phyloP scores from a whole-genome alignment of 1,139 yeast species.

The Protomyces pachydermus region DNA sequence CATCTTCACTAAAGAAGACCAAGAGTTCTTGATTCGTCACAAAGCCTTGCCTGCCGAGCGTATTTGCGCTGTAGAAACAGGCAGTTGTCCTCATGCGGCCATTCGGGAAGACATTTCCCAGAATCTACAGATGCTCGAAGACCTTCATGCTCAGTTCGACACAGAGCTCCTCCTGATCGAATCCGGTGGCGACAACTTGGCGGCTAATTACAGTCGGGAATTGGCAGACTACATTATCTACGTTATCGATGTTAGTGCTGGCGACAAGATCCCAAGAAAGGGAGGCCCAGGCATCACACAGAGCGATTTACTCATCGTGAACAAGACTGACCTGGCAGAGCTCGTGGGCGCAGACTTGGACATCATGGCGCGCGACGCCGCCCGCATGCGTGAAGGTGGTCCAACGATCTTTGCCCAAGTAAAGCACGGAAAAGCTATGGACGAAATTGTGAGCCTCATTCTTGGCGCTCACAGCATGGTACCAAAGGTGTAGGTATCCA shows the following conservation, averaged over 20 bases:
- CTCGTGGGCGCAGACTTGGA: constrained; percentile 29
- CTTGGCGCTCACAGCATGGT: constrained; percentile 25
- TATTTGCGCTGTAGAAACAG: constrained; percentile 30
- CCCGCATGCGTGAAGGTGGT: constrained; percentile 29
- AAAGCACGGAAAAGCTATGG: constrained; percentile 28
- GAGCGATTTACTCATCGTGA: constrained; percentile 27
- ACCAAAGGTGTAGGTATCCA: not conserved
- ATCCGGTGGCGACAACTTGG: constrained; percentile 30
- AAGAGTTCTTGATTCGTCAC: constrained; percentile 29
- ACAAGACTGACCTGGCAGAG: constrained; percentile 28
- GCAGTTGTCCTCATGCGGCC: constrained; percentile 31
- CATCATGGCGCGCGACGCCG: constrained; percentile 29
- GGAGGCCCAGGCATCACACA: constrained; percentile 31
- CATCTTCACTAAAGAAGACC: constrained; percentile 29
- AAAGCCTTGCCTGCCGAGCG: constrained; percentile 28
- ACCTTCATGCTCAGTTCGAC: constrained; percentile 27
- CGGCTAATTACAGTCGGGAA: constrained; percentile 30
- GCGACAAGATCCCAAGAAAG: constrained; percentile 30
- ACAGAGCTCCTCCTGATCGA: constrained; percentile 29
- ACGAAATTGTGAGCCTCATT: constrained; percentile 28
- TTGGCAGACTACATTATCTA: constrained; percentile 29
- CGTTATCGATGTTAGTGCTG: constrained; percentile 31
- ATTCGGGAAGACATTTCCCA: constrained; percentile 30
- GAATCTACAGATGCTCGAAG: constrained; percentile 28
- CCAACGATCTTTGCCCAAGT: constrained; percentile 30